Percentiles rank a stretch among this genome's conserved stretches.
These are phyloP conservation scores for Neoboletus magnificus DNA, from an alignment of 768 basidiomycete genomes.

Conservation along the genomic window DNA sequence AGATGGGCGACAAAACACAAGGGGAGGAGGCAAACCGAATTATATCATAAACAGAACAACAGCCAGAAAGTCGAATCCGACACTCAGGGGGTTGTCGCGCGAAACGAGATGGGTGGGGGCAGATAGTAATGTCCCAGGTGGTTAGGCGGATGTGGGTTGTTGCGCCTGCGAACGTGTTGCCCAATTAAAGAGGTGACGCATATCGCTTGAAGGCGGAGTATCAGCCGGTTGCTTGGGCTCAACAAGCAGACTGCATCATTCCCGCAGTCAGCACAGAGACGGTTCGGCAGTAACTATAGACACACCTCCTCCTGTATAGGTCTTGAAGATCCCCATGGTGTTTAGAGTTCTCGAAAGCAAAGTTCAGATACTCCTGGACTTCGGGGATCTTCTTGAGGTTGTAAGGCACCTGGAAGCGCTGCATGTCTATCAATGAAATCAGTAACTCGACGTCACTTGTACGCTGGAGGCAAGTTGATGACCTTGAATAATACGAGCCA, in stretches of 20 bases:
- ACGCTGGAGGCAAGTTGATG: constrained; percentile 6
- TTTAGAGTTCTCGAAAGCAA: constrained; percentile 71
- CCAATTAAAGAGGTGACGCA: constrained; percentile 81
- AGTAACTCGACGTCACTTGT: neutral
- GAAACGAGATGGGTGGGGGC: constrained; percentile 1
- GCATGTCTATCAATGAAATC: constrained; percentile 60
- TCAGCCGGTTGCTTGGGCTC: constrained; percentile 83
- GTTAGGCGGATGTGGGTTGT: constrained; percentile 37
- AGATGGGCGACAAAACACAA: constrained; percentile 24
- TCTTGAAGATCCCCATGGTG: constrained; percentile 82
- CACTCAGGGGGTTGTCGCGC: constrained; percentile 1
- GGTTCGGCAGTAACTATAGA: neutral
- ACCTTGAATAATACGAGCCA: constrained; percentile 84
- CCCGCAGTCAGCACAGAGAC: neutral
- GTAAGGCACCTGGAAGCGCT: constrained; percentile 86
- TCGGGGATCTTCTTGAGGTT: constrained; percentile 87
- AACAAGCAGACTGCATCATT: constrained; percentile 54
- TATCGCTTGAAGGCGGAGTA: constrained; percentile 56
- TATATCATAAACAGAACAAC: constrained; percentile 29
- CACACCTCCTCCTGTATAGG: constrained; percentile 80
- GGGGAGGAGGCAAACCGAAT: constrained; percentile 22
- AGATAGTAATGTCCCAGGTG: constrained; percentile 19
- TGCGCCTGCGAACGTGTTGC: constrained; percentile 55
- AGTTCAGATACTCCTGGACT: constrained; percentile 74
- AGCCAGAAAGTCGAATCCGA: constrained; percentile 13